Evolutionary conservation across 2,329 filamentous ascomycete species (phyloP).

Genomic region (Xylaria sp.): DNA sequence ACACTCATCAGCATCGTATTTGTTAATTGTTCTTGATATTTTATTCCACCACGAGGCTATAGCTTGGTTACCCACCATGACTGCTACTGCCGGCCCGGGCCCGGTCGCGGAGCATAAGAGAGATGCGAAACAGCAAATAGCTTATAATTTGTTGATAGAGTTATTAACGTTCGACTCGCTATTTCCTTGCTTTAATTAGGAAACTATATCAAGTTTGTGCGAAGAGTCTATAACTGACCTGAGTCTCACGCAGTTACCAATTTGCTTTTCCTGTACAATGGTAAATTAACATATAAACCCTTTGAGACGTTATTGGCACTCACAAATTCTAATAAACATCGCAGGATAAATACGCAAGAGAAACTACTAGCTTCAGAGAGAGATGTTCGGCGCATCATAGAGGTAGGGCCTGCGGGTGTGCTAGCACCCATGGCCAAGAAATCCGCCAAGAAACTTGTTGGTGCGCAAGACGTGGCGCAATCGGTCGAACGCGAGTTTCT

Average conservation of each 20-base stretch:
- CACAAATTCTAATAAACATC: not conserved
- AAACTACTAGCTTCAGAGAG: conserved; percentile 22
- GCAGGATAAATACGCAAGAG: conserved; percentile 35
- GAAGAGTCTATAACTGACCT: not conserved
- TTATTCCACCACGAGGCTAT: not conserved
- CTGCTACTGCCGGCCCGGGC: not conserved
- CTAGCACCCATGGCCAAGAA: conserved; percentile 36
- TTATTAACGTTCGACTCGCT: conserved; percentile 30
- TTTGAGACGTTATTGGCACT: not conserved
- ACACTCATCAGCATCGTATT: not conserved
- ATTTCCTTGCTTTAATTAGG: not conserved
- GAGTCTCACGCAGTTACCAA: conserved; percentile 21
- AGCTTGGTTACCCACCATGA: conserved; percentile 22
- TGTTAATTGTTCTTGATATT: not conserved
- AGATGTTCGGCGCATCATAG: conserved; percentile 32
- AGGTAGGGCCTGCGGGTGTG: conserved; percentile 34
- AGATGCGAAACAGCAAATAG: conserved; percentile 30
- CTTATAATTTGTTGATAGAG: conserved; percentile 34
- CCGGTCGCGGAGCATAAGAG: conserved; percentile 4
- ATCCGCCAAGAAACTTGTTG: conserved; percentile 29
- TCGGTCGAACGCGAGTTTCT: conserved; percentile 31
- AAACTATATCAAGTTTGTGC: not conserved
- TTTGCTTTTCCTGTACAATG: conserved; percentile 38
- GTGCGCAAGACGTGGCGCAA: conserved; percentile 24
- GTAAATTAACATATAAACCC: conserved; percentile 7